phyloP scores from a whole-genome alignment of 2,329 filamentous ascomycete genomes.

The Aspergillus pseudotamarii region DNA sequence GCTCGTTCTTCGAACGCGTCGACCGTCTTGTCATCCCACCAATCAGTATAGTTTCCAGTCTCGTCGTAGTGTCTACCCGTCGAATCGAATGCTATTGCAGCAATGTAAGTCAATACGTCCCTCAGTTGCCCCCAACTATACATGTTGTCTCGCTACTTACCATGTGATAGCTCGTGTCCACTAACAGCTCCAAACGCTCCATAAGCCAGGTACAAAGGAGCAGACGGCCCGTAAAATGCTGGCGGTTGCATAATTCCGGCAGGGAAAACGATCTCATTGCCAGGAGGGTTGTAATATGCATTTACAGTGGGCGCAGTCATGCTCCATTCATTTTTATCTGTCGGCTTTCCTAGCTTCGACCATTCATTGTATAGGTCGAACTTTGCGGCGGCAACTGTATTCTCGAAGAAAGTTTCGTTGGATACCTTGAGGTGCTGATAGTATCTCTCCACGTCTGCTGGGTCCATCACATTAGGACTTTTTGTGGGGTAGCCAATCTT shows the following conservation, averaged over 20 bases:
- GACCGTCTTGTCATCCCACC: slow-evolving; percentile 67
- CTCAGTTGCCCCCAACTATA: not conserved
- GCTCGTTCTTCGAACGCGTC: slow-evolving; percentile 61
- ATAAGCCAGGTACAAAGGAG: slow-evolving; percentile 68
- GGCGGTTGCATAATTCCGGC: slow-evolving; percentile 72
- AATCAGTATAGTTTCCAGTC: slow-evolving; percentile 65
- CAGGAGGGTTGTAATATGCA: slow-evolving; percentile 65
- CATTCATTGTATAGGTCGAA: slow-evolving; percentile 56
- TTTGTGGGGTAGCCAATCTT: slow-evolving; percentile 70
- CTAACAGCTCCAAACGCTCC: slow-evolving; percentile 69
- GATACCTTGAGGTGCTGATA: slow-evolving; percentile 59
- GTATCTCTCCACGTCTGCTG: slow-evolving; percentile 57
- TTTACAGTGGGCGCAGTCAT: slow-evolving; percentile 66
- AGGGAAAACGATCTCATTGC: slow-evolving; percentile 71
- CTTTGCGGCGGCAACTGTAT: slow-evolving; percentile 55
- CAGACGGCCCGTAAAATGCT: slow-evolving; percentile 60
- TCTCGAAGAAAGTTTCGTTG: slow-evolving; percentile 59
- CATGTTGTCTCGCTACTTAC: slow-evolving; percentile 27
- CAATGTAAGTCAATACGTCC: slow-evolving; percentile 8
- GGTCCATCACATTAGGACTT: slow-evolving; percentile 64
- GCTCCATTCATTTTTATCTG: slow-evolving; percentile 62
- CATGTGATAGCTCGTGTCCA: slow-evolving; percentile 70
- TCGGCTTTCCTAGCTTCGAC: slow-evolving; percentile 62
- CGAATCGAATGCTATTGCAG: slow-evolving; percentile 62
- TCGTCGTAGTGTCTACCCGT: slow-evolving; percentile 67